Base-by-base conservation (phyloP, 345 rosid species). In the Mangifera indica region DNA sequence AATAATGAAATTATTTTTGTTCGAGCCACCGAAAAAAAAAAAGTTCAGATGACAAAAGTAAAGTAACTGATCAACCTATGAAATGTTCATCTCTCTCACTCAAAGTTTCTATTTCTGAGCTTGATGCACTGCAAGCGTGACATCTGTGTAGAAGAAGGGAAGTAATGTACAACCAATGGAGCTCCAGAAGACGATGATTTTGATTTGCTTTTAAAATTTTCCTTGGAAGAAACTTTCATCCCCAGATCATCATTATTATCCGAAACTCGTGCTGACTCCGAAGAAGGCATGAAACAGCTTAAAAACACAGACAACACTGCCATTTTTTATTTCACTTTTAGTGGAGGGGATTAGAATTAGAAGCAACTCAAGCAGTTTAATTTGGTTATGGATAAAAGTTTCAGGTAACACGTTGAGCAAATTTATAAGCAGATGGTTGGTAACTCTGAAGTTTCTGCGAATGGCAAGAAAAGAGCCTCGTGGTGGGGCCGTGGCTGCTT, bases 251-350 rank as follows among this genome's bases (percentile, higher is more conserved):
- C 21, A 14, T 32, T 61, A 15, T 58, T 63, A 52, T 60, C 42
- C 9, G 72, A 59, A 4, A 77, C 76, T 53, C 71, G 46, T 5
- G 71, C 25, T 7, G 60, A 15, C 2, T 26, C 66, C 11, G 66
- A 74, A 34, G 63, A 68, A 25, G 74, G 74, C 51, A 37, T 25
- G 66, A 68, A 73, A 21, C 77, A 78, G 48, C 70, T 10, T 51
- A 72, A 46, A 29, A 77, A 25, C 5, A 48, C 46, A 17, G 64
- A 54, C 1, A 73, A 73, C 0, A 12, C 2, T 2, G 20, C 67
- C 80, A 72, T 77, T 18, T n/a, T n/a, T n/a, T n/a, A n/a, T n/a
- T n/a, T n/a, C n/a, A n/a, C n/a, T n/a, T n/a, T n/a, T n/a, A n/a
- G n/a, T n/a, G n/a, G n/a, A n/a, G n/a, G n/a, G n/a, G n/a, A n/a